These are phyloP conservation scores for Podochytrium sp. DNA, from an alignment of 192 early-diverging fungal genomes.

Conservation along the genomic window DNA sequence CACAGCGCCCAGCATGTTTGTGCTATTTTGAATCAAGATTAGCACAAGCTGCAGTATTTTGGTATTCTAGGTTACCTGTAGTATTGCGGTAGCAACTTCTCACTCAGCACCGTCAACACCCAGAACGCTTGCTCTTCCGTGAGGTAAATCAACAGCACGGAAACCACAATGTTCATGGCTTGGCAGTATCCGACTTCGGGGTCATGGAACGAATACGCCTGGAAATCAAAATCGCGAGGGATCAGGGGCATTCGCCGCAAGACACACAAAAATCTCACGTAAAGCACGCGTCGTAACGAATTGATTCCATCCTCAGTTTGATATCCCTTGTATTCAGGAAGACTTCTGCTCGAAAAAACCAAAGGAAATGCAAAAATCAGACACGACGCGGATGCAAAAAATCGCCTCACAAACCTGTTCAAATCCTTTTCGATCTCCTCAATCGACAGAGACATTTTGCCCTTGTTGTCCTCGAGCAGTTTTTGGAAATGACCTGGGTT, in stretches of 20 bases:
- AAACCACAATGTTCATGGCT: slow-evolving; percentile 99
- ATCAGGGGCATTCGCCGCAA: not conserved
- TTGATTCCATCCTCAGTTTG: slow-evolving; percentile 91
- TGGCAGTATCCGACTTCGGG: slow-evolving; percentile 98
- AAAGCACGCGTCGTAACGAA: slow-evolving; percentile 90
- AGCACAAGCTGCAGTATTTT: not conserved
- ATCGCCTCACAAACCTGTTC: slow-evolving; percentile 64
- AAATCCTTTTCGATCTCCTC: slow-evolving; percentile 98
- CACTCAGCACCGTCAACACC: slow-evolving; percentile 87
- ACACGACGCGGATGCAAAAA: not conserved
- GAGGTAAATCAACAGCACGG: slow-evolving; percentile 89
- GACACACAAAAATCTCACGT: slow-evolving; percentile 32
- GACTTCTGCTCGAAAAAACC: slow-evolving; percentile 56
- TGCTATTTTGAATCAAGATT: slow-evolving; percentile 51
- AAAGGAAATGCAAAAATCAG: not conserved
- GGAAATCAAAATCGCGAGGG: not conserved
- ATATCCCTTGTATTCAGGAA: slow-evolving; percentile 94
- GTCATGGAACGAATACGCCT: slow-evolving; percentile 62
- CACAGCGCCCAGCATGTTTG: slow-evolving; percentile 97
- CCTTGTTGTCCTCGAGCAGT: slow-evolving; percentile 71
- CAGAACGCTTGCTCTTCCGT: slow-evolving; percentile 98
- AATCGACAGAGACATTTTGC: slow-evolving; percentile 73
- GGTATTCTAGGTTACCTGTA: slow-evolving; percentile 58
- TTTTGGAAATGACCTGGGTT: slow-evolving; percentile 83
- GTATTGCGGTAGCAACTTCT: slow-evolving; percentile 91